Evolutionary conservation across 208 protist genomes (phyloP).

Genomic region (Leishmania aethiopica): DNA sequence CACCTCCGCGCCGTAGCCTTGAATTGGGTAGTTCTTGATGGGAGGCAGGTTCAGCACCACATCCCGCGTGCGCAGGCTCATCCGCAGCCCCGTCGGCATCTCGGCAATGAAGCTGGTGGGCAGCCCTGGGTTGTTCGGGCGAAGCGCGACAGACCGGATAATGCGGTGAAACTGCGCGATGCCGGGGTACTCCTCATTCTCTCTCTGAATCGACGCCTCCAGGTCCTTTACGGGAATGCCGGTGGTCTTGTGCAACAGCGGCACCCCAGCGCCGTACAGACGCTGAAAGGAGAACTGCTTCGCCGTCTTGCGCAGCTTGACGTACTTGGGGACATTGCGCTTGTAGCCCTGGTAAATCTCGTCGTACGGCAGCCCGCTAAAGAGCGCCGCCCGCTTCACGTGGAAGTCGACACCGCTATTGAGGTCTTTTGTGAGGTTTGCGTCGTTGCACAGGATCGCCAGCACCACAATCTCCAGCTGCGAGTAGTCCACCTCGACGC

Average conservation of each 20-base stretch:
- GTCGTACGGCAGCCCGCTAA: slow-evolving; percentile 80
- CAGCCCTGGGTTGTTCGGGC: slow-evolving; percentile 81
- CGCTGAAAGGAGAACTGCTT: slow-evolving; percentile 93
- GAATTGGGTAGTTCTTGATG: slow-evolving; percentile 91
- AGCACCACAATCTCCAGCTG: slow-evolving; percentile 89
- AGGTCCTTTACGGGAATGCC: slow-evolving; percentile 78
- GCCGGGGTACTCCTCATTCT: slow-evolving; percentile 80
- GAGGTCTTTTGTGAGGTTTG: slow-evolving; percentile 64
- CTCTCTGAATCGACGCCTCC: slow-evolving; percentile 61
- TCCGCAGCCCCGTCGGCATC: slow-evolving; percentile 81
- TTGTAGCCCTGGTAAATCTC: slow-evolving; percentile 78
- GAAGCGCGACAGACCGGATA: slow-evolving; percentile 72
- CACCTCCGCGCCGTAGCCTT: slow-evolving; percentile 88
- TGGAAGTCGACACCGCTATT: slow-evolving; percentile 87
- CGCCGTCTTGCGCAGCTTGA: slow-evolving; percentile 79
- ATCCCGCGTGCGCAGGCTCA: slow-evolving; percentile 78
- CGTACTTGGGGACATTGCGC: slow-evolving; percentile 60
- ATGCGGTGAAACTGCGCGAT: slow-evolving; percentile 74
- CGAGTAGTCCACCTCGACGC: slow-evolving; percentile 91
- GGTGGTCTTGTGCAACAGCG: slow-evolving; percentile 87
- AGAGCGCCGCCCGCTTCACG: slow-evolving; percentile 84
- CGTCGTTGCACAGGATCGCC: slow-evolving; percentile 76
- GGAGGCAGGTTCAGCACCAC: slow-evolving; percentile 81
- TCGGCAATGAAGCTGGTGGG: slow-evolving; percentile 81
- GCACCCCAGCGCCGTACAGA: slow-evolving; percentile 83